Evolutionary conservation across 805 yeast genomes (phyloP), one percentile per base, ranked within the genome.

Genomic region (Ogataea corticis): DNA sequence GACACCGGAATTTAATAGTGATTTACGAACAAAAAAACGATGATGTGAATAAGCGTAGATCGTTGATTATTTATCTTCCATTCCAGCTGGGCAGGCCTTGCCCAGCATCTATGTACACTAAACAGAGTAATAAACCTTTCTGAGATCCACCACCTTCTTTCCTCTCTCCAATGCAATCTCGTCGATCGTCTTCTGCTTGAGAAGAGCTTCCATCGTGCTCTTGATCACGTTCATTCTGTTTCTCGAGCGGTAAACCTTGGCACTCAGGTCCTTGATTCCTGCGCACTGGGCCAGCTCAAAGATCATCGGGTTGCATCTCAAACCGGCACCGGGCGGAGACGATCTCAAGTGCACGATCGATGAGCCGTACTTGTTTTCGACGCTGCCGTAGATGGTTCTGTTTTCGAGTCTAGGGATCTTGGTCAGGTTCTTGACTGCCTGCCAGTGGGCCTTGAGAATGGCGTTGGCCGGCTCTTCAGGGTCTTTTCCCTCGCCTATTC

Each of bases 141-240:
- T 85, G 62, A 94, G 83, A 67, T 94, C 98, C 31, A 89, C 90
- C 61, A 92, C 78, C 76, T 89, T 89, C 79, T 92, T 92, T 51
- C 99, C 99, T 71, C 99, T 82, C 57, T 84, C 86, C 42, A 83
- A 75, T 4, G 98, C 97, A 63, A 92, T 76, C 57, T 90, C 96
- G 58, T 87, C 95, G 57, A 88, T 76, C 2, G 95, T 77, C 53
- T 79, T 80, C 69, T 91, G 98, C 59, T 82, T 80, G 32, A 71
- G 53, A 54, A 94, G 77, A 1, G 97, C 97, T 65, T 88, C 95
- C 48, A 91, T 74, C 41, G 91, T 79, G 35, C 92, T 94, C 71
- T 91, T 90, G 46, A 88, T 88, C 39, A 91, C 95, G 67, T 91
- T 91, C 96, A 94, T 89, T 41, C 85, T 85, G 70, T 92, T 94